Percentiles rank a stretch among this genome's conserved stretches.
Evolutionary conservation across 176 grass and related monocot genomes (phyloP).

Genomic region (Oryza officinalis): DNA sequence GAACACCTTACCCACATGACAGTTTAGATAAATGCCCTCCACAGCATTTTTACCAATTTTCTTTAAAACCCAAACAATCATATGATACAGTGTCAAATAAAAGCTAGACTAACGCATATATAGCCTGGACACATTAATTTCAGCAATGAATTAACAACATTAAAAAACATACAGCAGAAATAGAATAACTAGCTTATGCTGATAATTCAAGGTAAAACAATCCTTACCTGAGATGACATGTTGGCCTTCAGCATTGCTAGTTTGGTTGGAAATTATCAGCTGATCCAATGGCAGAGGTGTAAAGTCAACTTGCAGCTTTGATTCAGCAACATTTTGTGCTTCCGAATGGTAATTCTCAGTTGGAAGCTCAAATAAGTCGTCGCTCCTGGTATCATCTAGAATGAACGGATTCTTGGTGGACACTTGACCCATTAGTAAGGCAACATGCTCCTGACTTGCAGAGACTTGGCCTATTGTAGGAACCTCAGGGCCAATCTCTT

Average conservation of each 20-base stretch:
- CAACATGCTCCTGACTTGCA: constrained; percentile 16
- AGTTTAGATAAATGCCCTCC: constrained; percentile 1
- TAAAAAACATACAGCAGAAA: not conserved
- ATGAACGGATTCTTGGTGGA: constrained; percentile 42
- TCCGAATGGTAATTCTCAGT: constrained; percentile 37
- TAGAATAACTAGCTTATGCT: not conserved
- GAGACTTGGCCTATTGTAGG: constrained; percentile 29
- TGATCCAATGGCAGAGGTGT: constrained; percentile 29
- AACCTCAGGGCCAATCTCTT: constrained; percentile 17
- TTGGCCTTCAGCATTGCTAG: constrained; percentile 26
- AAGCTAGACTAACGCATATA: not conserved
- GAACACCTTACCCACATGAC: constrained; percentile 14
- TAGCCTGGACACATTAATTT: constrained; percentile 1
- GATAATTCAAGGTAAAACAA: not conserved
- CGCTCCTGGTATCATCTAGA: constrained; percentile 40
- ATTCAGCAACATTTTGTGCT: constrained; percentile 19
- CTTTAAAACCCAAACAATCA: constrained; percentile 12
- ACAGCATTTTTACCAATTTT: constrained; percentile 1
- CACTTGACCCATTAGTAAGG: constrained; percentile 26
- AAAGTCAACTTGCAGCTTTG: constrained; percentile 28
- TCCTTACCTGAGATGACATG: constrained; percentile 46
- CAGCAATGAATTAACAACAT: not conserved
- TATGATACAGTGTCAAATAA: constrained; percentile 1
- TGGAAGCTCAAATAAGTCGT: constrained; percentile 59
- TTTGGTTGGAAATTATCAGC: constrained; percentile 25